Evolutionary conservation across 108 stramenopile species (phyloP), one percentile per base, ranked within the genome.

Genomic region (Fistulifera pelliculosa): DNA sequence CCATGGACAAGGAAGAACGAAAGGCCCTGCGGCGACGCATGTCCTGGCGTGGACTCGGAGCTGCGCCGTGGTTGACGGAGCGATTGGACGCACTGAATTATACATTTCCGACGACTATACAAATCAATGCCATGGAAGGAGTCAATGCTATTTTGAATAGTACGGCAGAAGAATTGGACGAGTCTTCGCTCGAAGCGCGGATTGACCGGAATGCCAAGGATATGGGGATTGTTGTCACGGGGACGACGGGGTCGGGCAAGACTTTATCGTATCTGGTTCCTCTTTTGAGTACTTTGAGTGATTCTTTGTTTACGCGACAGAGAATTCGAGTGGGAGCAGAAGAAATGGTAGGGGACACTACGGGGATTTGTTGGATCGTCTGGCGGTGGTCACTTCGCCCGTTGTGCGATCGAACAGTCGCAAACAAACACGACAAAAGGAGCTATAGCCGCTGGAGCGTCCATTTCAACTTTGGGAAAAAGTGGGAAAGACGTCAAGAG

Each of bases 61-160:
- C 81, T 5, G 83, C 81, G 31, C 90, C 84, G 13, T 91, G 90
- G 90, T 64, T 91, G 17, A 73, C 69, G 6, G 79, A 83, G 52
- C 75, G 90, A 52, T 56, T 91, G 41, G 73, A 79, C 52, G 58
- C 70, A 24, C 58, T 91, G 56, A 80, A 84, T 21, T 87, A 67
- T 63, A 69, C 76, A 4, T 68, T 87, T 27, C 90, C 90, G 3
- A 91, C 90, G 5, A 87, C 90, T 14, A 87, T 91, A 57, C 90
- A 91, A 63, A 90, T 90, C 44, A 81, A 84, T 67, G 52, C 88
- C 16, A 83, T 90, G 72, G 82, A 86, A 62, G 71, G 81, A 22
- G 80, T 90, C 47, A 84, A 84, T 57, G 52, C 74, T 45, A 82
- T 90, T 47, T 55, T 90, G 0, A 45, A 62, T 43, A 60, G 41